Base-by-base conservation (phyloP, 805 yeast species). In the Brettanomyces bruxellensis region DNA sequence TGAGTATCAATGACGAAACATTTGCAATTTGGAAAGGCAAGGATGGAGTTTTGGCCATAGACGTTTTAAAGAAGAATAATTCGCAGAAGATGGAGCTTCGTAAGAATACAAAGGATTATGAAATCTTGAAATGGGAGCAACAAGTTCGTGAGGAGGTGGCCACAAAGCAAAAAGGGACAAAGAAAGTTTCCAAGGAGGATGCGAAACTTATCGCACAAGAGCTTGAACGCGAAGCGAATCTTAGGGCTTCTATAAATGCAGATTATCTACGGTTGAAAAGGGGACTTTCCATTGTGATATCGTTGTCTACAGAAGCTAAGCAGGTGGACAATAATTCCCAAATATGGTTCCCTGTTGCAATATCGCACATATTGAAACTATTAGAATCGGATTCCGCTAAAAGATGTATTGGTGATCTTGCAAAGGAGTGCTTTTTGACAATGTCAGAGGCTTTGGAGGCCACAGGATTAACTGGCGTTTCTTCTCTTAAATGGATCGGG, bases 81-180 rank as follows among this genome's bases (percentile, higher is more conserved):
- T 74, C 70, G 57, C 65, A 68, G 12, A 18, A 38, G 22, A 67
- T 69, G 32, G 68, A 66, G 4, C 78, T 79, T 12, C 78, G 78
- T 58, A 86, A 85, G 60, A 86, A 86, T 59, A 68, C 86, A 1
- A 89, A 82, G 58, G 96, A 89, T 56, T 87, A 87, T 55, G 95
- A 84, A 55, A 84, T 90, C 2, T 67, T 76, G 49, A 80, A 86
- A 61, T 91, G 98, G 98, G 99, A 93, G 59, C 89, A 83, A 54
- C 76, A 76, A 44, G 75, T 93, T 32, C 78, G 91, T 55, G 79
- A 79, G 51, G 91, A 88, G 57, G 70, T 89, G 35, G 81, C 83
- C 1, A 71, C 72, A 45, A 72, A 75, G 51, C 48, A 48, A 11
- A 49, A 47, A 12, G 35, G 45, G 3, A 54, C 59, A n/a, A 81